phyloP scores from a whole-genome alignment of 2,329 filamentous ascomycete species.

The Apiospora hydei region DNA sequence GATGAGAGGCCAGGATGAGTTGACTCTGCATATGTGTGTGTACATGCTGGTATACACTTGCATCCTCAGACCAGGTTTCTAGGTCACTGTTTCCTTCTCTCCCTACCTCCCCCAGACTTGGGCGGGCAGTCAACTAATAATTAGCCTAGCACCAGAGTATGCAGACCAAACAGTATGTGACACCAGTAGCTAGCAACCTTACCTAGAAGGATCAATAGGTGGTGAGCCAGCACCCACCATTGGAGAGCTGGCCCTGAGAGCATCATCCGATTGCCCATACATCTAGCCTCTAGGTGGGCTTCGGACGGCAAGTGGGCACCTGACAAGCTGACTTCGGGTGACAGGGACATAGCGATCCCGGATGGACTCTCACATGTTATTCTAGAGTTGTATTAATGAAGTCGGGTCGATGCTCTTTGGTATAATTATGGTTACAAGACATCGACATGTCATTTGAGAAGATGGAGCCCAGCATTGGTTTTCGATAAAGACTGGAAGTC shows the following conservation, averaged over 20 bases:
- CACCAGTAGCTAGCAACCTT: neutral
- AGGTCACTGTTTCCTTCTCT: neutral
- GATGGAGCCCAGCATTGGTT: neutral
- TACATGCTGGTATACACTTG: neutral
- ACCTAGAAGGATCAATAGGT: neutral
- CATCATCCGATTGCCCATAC: conserved; percentile 10
- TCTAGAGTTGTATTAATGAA: neutral
- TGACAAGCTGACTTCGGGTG: conserved; percentile 16
- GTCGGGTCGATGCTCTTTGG: neutral
- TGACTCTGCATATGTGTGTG: conserved; percentile 1
- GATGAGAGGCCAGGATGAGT: conserved; percentile 12
- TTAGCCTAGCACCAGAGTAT: neutral
- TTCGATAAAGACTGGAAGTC: neutral
- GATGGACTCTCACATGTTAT: conserved; percentile 11
- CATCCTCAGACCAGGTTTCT: conserved; percentile 11
- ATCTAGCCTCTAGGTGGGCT: neutral
- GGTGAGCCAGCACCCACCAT: neutral
- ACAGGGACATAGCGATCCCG: conserved; percentile 5
- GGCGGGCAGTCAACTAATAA: neutral
- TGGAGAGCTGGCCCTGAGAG: neutral
- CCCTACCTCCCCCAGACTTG: neutral
- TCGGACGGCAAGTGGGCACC: conserved; percentile 16
- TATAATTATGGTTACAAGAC: neutral
- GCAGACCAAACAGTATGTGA: neutral
- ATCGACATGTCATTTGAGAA: neutral